Evolutionary conservation across 805 yeast species (phyloP).

Genomic region (Candida lessepsii): DNA sequence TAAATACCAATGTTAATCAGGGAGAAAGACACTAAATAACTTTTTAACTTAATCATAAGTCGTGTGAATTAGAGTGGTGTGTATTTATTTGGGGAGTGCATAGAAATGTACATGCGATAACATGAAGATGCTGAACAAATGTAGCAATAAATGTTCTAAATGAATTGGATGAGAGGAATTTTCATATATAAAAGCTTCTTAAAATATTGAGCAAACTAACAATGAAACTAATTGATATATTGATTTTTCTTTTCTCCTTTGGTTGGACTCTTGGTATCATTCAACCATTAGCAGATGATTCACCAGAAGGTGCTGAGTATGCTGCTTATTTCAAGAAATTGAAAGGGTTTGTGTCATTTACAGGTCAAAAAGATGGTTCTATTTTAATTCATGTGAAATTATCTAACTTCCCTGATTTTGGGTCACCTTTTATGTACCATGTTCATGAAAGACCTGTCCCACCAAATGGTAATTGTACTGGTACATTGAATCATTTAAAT

Average conservation of each 20-base stretch:
- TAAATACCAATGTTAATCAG: too few relatives aligned
- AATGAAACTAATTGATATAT: conserved; percentile 1
- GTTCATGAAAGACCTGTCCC: conserved; percentile 40
- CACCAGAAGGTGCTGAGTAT: conserved; percentile 17
- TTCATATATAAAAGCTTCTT: too few relatives aligned
- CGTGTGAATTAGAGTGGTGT: too few relatives aligned
- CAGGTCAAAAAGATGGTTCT: conserved; percentile 29
- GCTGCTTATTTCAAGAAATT: conserved; percentile 28
- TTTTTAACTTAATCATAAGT: too few relatives aligned
- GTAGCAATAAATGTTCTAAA: too few relatives aligned
- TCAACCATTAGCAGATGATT: conserved; percentile 17
- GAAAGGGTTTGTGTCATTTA: conserved; percentile 30
- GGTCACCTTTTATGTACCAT: conserved; percentile 43
- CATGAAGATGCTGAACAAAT: too few relatives aligned
- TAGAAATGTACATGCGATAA: too few relatives aligned
- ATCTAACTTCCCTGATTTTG: conserved; percentile 29
- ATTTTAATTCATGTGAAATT: conserved; percentile 33
- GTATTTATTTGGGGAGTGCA: too few relatives aligned
- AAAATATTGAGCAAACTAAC: too few relatives aligned
- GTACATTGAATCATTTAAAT: conserved; percentile 35
- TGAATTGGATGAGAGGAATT: too few relatives aligned
- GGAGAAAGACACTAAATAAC: too few relatives aligned
- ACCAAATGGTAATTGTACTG: conserved; percentile 36
- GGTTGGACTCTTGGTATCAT: not conserved
- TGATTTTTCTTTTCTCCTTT: not conserved